Conservation (phyloP, 176 grass and related monocot genomes). For the Oryza nivara region DNA sequence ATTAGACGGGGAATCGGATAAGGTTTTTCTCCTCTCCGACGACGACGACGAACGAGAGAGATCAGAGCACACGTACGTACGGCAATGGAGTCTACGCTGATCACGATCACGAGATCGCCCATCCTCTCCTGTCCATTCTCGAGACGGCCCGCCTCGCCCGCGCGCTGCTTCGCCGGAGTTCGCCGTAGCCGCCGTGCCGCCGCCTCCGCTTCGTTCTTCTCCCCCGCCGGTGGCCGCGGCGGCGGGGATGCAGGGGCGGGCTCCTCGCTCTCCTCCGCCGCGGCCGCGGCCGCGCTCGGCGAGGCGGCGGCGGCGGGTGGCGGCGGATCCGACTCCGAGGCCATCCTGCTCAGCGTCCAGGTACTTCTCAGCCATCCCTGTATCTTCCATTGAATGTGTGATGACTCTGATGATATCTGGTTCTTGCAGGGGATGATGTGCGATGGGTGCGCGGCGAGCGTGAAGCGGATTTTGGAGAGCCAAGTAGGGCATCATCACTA, state of each 20-base stretch:
- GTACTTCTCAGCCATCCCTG: constrained; percentile 13
- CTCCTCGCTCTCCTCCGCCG: constrained; percentile 20
- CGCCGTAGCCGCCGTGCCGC: constrained; percentile 2
- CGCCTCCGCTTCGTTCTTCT: constrained; percentile 36
- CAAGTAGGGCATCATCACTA: constrained; percentile 50
- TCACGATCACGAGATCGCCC: constrained; percentile 44
- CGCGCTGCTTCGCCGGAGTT: constrained; percentile 15
- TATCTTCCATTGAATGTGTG: neutral
- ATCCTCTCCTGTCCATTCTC: constrained; percentile 1
- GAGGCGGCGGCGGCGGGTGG: constrained; percentile 20
- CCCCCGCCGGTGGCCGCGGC: constrained; percentile 26
- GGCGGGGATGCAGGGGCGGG: constrained; percentile 30
- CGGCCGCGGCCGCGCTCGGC: constrained; percentile 9
- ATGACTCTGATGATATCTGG: neutral
- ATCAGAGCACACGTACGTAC: neutral
- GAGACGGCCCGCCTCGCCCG: neutral
- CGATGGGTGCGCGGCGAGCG: constrained; percentile 82
- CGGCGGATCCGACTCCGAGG: constrained; percentile 43
- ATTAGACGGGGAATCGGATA: constrained; percentile 12
- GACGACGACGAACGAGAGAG: constrained; percentile 6
- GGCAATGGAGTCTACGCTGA: constrained; percentile 58
- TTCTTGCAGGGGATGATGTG: constrained; percentile 80
- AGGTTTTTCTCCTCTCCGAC: neutral
- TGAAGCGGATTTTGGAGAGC: constrained; percentile 87
- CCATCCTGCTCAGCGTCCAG: constrained; percentile 76